Evolutionary conservation across 768 basidiomycete species (phyloP).

Genomic region (Dendrothele bispora): DNA sequence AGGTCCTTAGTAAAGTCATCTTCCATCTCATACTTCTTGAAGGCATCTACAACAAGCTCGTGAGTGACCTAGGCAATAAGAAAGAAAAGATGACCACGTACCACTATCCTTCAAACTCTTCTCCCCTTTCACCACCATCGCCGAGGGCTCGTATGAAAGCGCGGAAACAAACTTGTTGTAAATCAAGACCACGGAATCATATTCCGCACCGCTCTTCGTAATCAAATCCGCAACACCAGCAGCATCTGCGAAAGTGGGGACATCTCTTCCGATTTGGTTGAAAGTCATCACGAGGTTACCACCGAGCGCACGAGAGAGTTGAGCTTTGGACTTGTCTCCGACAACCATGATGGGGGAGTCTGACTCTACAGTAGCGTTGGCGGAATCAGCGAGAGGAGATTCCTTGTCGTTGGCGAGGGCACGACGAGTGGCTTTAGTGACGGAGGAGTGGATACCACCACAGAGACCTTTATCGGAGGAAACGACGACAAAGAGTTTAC

Average conservation of each 20-base stretch:
- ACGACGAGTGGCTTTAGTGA: constrained; percentile 84
- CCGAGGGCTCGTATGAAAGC: constrained; percentile 82
- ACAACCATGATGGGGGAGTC: constrained; percentile 81
- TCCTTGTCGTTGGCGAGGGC: constrained; percentile 56
- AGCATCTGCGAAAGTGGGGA: constrained; percentile 94
- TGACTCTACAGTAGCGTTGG: constrained; percentile 45
- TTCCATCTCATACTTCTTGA: constrained; percentile 97
- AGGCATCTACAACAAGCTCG: constrained; percentile 56
- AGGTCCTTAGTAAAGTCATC: constrained; percentile 94
- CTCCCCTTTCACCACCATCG: constrained; percentile 79
- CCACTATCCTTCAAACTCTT: constrained; percentile 79
- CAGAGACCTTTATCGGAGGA: constrained; percentile 99
- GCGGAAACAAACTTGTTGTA: constrained; percentile 89
- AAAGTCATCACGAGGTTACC: constrained; percentile 80
- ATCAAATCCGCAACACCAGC: constrained; percentile 93
- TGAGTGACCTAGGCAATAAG: constrained; percentile 1
- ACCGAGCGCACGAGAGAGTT: constrained; percentile 68
- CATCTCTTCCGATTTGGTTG: constrained; percentile 97
- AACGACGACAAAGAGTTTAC: constrained; percentile 89
- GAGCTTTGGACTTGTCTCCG: constrained; percentile 97
- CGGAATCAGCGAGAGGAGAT: constrained; percentile 47
- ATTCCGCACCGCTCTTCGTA: constrained; percentile 78
- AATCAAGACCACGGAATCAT: constrained; percentile 80
- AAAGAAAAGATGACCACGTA: constrained; percentile 35
- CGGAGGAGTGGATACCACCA: constrained; percentile 98